phyloP scores from a whole-genome alignment of 306 rosid species.

The Clitoria ternatea region DNA sequence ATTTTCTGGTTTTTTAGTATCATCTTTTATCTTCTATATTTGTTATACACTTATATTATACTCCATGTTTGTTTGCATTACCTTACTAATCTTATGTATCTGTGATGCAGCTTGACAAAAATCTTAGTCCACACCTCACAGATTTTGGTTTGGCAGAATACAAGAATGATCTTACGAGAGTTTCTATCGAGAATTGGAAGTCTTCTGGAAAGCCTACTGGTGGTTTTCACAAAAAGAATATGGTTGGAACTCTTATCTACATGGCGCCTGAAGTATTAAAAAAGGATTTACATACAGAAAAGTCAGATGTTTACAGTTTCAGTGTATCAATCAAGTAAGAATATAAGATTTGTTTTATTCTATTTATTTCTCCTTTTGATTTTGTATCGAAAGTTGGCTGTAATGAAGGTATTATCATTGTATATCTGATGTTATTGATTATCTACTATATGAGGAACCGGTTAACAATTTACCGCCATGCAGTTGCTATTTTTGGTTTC shows the following conservation, averaged over 20 bases:
- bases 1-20: conserved; percentile 1
- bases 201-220: conserved; percentile 95
- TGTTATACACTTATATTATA: not conserved
- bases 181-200: conserved; percentile 73
- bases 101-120: conserved; percentile 69
- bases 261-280: conserved; percentile 95
- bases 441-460: not conserved
- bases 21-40: not conserved
- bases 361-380: not conserved
- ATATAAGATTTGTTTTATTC: not conserved
- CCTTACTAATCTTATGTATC: conserved; percentile 12
- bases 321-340: conserved; percentile 82
- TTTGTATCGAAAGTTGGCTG: not conserved
- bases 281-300: conserved; percentile 79
- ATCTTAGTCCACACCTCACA: conserved; percentile 66
- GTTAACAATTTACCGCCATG: not conserved
- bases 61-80: not conserved
- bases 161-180: conserved; percentile 56
- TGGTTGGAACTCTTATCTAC: conserved; percentile 92
- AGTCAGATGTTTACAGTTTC: conserved; percentile 90
- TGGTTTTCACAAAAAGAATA: conserved; percentile 86
- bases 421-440: conserved; percentile 3
- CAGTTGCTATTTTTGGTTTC: conserved; percentile 7
- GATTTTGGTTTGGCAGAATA: conserved; percentile 95
- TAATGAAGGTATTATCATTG: not conserved